Base-by-base conservation (phyloP, 305 asterid genomes). In the Fraxinus latifolia region DNA sequence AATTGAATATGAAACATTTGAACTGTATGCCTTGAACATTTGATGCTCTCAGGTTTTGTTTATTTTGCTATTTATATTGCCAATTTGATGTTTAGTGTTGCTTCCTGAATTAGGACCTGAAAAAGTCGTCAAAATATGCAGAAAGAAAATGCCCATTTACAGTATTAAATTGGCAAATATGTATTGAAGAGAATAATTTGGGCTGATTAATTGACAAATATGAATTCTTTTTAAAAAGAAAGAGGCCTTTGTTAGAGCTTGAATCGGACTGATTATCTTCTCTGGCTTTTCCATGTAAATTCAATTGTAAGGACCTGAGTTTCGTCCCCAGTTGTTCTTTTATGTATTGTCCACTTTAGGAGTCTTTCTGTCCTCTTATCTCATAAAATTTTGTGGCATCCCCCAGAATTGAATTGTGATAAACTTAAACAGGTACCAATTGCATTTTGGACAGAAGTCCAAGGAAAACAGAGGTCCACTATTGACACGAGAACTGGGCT, bases 21-120 rank as follows among this genome's bases (percentile, higher is more conserved):
- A 62, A 60, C 25, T 77, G 58, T 74, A 25, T 76, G 27, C 74
- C 75, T 79, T 79, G 79, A 81, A 81, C 77, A 74, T 50, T 50
- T 50, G 60, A 50, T 50, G 60, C 7, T 50, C 60, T 50, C 5
- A 15, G 21, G 21, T 4, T 50, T 50, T 50, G 60, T 50, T 50
- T 37, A 50, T 50, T 15, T 50, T 50, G 60, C 19, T 50, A 50
- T 50, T 44, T 15, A 50, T 50, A 50, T 12, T 50, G 60, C 19
- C 60, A 50, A 17, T 15, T 44, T 12, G 19, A 47, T 50, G 7
- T 50, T 50, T 50, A 14, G 55, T 12, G 17, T 44, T 44, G 55
- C 55, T 44, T 44, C 55, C 55, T 44, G 55, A 44, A 12, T 44
- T 44, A 44, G 55, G 17, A 44, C 1, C 17, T 44, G 55, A 14